Conservation (phyloP, 768 basidiomycete species). For the Suillus luteus region DNA sequence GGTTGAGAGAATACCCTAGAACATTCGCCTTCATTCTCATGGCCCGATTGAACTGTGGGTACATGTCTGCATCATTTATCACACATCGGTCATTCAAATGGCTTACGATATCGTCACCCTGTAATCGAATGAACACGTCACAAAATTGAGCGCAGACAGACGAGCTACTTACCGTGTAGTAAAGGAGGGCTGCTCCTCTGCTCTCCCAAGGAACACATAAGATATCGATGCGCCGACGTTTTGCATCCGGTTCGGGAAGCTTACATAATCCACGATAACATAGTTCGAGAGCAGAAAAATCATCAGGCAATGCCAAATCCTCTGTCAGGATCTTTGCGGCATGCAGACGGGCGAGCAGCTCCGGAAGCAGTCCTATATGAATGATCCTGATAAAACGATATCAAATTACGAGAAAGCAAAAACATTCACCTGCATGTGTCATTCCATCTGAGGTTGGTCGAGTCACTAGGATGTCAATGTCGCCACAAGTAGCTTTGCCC, state of each 20-base stretch:
- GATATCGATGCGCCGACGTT: conserved; percentile 80
- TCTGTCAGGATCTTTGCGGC: conserved; percentile 69
- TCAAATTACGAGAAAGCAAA: conserved; percentile 3
- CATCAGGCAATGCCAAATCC: conserved; percentile 72
- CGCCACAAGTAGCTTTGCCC: conserved; percentile 82
- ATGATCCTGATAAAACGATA: conserved; percentile 6
- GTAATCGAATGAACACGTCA: conserved; percentile 11
- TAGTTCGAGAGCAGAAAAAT: conserved; percentile 68
- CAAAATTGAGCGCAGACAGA: background rate
- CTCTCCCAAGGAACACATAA: conserved; percentile 77
- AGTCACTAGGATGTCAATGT: conserved; percentile 90
- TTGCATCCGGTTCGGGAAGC: conserved; percentile 47
- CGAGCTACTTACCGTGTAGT: conserved; percentile 73
- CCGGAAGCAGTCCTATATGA: conserved; percentile 56
- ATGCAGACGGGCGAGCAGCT: conserved; percentile 60
- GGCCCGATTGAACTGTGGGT: conserved; percentile 80
- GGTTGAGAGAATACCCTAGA: conserved; percentile 85
- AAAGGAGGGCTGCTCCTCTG: conserved; percentile 85
- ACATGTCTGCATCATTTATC: background rate
- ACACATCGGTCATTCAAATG: background rate
- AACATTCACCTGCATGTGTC: conserved; percentile 64
- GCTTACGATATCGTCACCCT: conserved; percentile 90
- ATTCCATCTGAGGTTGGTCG: conserved; percentile 69
- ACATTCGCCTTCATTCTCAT: conserved; percentile 82
- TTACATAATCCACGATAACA: conserved; percentile 83